A percentile compares a stretch with the other conserved stretches of the same genome.
Conservation (phyloP, 1,284 basidiomycete species). For the Apiotrichum veenhuisii region DNA sequence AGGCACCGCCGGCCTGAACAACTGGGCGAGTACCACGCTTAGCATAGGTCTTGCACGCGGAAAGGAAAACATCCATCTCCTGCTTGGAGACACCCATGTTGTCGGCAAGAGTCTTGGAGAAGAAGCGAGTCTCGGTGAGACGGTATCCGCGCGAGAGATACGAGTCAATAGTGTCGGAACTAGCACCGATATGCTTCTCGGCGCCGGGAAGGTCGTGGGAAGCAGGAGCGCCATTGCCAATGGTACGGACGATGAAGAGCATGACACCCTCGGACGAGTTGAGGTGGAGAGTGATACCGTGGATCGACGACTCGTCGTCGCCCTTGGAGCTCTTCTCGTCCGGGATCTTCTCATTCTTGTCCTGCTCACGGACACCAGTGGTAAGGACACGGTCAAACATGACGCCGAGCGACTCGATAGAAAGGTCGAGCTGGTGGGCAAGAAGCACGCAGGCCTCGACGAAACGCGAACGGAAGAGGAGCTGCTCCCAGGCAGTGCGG, state of each 20-base stretch:
- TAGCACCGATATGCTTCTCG: slow-evolving; percentile 24
- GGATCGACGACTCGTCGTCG: slow-evolving; percentile 45
- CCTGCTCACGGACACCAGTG: slow-evolving; percentile 47
- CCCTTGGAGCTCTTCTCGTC: slow-evolving; percentile 26
- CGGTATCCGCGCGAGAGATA: slow-evolving; percentile 54
- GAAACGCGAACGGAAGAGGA: slow-evolving; percentile 52
- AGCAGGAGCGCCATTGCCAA: slow-evolving; percentile 39
- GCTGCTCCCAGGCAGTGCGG: slow-evolving; percentile 30
- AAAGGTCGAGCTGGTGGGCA: slow-evolving; percentile 51
- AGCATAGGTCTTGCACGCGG: slow-evolving; percentile 54
- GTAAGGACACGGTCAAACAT: slow-evolving; percentile 56
- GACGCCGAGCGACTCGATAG: slow-evolving; percentile 59
- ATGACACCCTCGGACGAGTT: slow-evolving; percentile 51
- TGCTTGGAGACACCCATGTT: slow-evolving; percentile 51
- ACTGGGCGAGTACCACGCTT: slow-evolving; percentile 53
- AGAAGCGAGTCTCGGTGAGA: slow-evolving; percentile 54
- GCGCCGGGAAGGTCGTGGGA: slow-evolving; percentile 29
- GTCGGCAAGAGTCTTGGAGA: slow-evolving; percentile 52
- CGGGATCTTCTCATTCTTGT: slow-evolving; percentile 17
- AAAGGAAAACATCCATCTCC: slow-evolving; percentile 53
- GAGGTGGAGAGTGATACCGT: slow-evolving; percentile 46
- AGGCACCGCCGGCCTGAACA: slow-evolving; percentile 53
- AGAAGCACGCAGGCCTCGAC: slow-evolving; percentile 52
- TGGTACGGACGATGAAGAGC: slow-evolving; percentile 54
- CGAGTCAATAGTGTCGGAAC: slow-evolving; percentile 47